Evolutionary conservation across 257 asterid species (phyloP).

Genomic region (Nicotiana otophora): DNA sequence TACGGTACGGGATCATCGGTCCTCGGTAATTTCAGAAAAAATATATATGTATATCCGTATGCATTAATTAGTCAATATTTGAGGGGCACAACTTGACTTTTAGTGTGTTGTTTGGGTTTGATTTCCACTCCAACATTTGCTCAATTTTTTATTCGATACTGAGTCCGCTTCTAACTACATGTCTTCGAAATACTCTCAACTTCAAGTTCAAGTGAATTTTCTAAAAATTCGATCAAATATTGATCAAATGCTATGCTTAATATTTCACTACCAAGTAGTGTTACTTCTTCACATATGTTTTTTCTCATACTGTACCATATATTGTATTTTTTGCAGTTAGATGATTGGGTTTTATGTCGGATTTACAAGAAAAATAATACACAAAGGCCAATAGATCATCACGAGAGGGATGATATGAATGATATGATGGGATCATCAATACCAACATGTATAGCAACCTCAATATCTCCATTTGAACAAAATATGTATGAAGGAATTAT

Average conservation of each 20-base stretch:
- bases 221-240: too few species aligned
- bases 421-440: background rate
- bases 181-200: too few species aligned
- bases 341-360: constrained; percentile 14
- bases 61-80: too few species aligned
- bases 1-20: too few species aligned
- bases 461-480: background rate
- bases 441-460: background rate
- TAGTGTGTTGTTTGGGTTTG: too few species aligned
- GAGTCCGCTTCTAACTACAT: too few species aligned
- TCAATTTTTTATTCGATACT: too few species aligned
- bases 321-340: background rate
- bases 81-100: too few species aligned
- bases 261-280: background rate
- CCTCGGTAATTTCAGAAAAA: too few species aligned
- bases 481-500: constrained; percentile 1
- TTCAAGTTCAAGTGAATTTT: too few species aligned
- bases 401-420: background rate
- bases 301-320: background rate
- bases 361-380: constrained; percentile 6
- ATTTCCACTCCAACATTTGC: too few species aligned
- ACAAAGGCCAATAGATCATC: background rate
- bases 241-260: background rate
- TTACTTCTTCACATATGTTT: background rate
- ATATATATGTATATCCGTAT: too few species aligned